phyloP scores from a whole-genome alignment of 192 early-diverging fungal species.

The Spinellus fusiger region DNA sequence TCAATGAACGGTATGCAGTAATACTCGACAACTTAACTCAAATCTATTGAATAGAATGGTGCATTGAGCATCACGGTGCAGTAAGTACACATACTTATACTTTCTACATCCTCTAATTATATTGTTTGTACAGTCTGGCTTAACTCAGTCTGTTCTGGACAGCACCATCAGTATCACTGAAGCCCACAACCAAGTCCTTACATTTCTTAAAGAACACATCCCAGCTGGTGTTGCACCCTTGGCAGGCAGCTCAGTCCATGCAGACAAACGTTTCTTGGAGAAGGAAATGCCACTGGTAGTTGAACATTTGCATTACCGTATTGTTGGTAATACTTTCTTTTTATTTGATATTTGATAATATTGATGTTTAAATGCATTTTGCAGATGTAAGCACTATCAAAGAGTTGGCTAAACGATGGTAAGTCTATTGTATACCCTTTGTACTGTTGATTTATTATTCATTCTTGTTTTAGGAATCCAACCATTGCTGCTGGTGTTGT shows the following conservation, averaged over 20 bases:
- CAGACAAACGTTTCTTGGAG: conserved; percentile 78
- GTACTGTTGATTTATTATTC: background rate
- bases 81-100: conserved; percentile 35
- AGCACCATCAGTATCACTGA: conserved; percentile 59
- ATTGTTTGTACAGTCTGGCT: conserved; percentile 52
- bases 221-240: conserved; percentile 58
- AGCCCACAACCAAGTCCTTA: conserved; percentile 68
- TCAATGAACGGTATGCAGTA: conserved; percentile 58
- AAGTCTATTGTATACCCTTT: conserved; percentile 15
- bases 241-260: conserved; percentile 92
- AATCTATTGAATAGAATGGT: conserved; percentile 63
- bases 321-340: conserved; percentile 36
- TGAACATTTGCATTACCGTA: conserved; percentile 78
- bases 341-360: background rate
- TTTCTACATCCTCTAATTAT: background rate
- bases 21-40: background rate
- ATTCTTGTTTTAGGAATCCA: conserved; percentile 15
- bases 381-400: conserved; percentile 89
- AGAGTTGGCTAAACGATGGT: conserved; percentile 82
- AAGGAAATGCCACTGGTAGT: conserved; percentile 75
- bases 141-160: conserved; percentile 66
- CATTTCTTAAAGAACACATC: conserved; percentile 70
- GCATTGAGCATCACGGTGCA: conserved; percentile 75
- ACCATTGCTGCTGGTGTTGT: conserved; percentile 35
- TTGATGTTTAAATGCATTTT: conserved; percentile 7